These are phyloP conservation scores for Aegilops tauschii DNA, from an alignment of 176 grass and related monocot species.

Conservation along the genomic window DNA sequence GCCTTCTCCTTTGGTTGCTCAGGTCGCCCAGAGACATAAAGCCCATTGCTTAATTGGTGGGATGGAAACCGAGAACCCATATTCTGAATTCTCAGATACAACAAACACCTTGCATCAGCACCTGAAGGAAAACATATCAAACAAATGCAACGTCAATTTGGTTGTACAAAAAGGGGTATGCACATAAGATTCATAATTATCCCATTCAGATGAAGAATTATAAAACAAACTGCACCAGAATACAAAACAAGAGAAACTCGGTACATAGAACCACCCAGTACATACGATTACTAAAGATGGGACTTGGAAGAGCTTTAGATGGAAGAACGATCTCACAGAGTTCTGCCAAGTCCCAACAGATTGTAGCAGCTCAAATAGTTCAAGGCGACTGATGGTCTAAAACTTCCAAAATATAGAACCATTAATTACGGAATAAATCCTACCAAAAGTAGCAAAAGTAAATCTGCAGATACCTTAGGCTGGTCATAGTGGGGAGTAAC, in stretches of 20 bases:
- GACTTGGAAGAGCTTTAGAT: not conserved
- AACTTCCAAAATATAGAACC: slow-evolving; percentile 7
- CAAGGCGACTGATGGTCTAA: not conserved
- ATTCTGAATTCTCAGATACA: slow-evolving; percentile 21
- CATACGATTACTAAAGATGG: slow-evolving; percentile 9
- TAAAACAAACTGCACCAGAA: not conserved
- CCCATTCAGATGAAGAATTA: not conserved
- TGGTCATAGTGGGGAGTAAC: too few species aligned
- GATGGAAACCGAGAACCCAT: slow-evolving; percentile 92
- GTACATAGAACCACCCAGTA: not conserved
- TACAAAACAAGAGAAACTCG: not conserved
- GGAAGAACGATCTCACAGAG: slow-evolving; percentile 1
- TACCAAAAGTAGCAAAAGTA: not conserved
- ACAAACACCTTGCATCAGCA: slow-evolving; percentile 37
- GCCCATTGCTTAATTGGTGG: slow-evolving; percentile 90
- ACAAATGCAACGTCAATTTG: not conserved
- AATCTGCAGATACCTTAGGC: not conserved
- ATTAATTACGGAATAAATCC: not conserved
- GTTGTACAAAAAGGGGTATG: not conserved
- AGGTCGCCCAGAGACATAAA: slow-evolving; percentile 89
- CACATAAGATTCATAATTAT: not conserved
- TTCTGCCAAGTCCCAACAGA: not conserved
- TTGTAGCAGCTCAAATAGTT: not conserved
- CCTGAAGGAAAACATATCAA: slow-evolving; percentile 24
- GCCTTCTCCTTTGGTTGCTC: slow-evolving; percentile 85